Evolutionary conservation across 768 basidiomycete species (phyloP), one percentile per base, ranked within the genome.

Genomic region (Coprinopsis cinerea): DNA sequence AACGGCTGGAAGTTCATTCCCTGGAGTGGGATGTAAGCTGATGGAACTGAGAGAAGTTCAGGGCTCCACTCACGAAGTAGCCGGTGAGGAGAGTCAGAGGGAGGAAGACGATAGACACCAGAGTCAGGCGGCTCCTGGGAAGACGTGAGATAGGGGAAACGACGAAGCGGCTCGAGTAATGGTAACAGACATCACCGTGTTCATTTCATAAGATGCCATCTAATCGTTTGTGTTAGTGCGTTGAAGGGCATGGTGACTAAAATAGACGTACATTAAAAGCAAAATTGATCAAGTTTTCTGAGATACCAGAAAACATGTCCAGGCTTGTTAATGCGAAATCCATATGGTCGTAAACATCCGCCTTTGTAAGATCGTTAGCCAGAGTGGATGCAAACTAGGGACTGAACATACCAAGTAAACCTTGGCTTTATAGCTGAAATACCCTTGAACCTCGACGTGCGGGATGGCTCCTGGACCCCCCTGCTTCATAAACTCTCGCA

Each of bases 271-370:
- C 82, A 61, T 86, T 86, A 70, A 86, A 86, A 3, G 82, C 79
- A 62, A 80, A 86, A 49, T 80, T 75, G 53, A 85, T 82, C 50
- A 85, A 58, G 55, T 84, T 85, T 61, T 85, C 82, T 15, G 79
- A 71, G 40, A 84, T 76, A 6, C 72, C 77, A 6, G 77, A 70
- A 55, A 85, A 85, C 75, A 84, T 82, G 53, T 87, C 85, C 47
- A 88, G 59, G 52, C 76, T 82, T 6, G 73, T 67, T 42, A 88
- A 62, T 11, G 80, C 78, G 57, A 80, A 83, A 51, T 86, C 83
- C 65, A 85, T 79, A 61, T 86, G 83, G 58, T 88, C 85, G 49
- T 73, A 71, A 3, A 88, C 83, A 59, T 88, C 85, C 23, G 82
- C 79, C 81, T 83, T 43, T 9, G 43, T n/a, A 47, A 17, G 10